Evolutionary conservation across 768 basidiomycete species (phyloP).

Genomic region (Multifurca ochricompacta): DNA sequence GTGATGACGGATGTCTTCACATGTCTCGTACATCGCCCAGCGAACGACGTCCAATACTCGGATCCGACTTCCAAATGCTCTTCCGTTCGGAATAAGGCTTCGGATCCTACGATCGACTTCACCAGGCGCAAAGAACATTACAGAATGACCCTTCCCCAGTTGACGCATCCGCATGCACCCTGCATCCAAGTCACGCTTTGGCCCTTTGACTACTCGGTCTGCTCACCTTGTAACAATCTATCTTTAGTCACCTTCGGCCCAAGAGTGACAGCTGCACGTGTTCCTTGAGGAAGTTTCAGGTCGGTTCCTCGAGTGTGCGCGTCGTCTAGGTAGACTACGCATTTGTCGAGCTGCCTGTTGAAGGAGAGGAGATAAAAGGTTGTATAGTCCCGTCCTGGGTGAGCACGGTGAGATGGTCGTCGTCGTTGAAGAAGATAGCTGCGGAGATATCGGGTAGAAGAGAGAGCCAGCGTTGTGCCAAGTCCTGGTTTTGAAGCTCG

Average conservation of each 20-base stretch:
- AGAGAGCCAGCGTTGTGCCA: constrained; percentile 36
- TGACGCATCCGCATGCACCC: constrained; percentile 9
- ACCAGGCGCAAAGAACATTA: constrained; percentile 3
- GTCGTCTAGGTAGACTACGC: constrained; percentile 45
- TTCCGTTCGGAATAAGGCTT: not conserved
- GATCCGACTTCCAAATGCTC: not conserved
- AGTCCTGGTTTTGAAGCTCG: constrained; percentile 36
- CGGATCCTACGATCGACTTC: constrained; percentile 5
- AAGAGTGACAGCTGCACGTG: constrained; percentile 39
- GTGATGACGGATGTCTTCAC: not conserved
- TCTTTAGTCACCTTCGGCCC: constrained; percentile 48
- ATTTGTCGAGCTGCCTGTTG: constrained; percentile 30
- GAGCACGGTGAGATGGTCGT: constrained; percentile 30
- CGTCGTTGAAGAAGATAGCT: constrained; percentile 32
- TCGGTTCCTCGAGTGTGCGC: constrained; percentile 47
- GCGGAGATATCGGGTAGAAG: constrained; percentile 27
- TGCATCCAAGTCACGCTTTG: not conserved
- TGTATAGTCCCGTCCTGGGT: constrained; percentile 31
- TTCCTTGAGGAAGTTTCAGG: constrained; percentile 36
- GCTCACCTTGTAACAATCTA: constrained; percentile 39
- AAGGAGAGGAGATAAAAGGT: constrained; percentile 33
- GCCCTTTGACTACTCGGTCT: not conserved
- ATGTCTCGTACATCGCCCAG: constrained; percentile 9
- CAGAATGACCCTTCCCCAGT: constrained; percentile 2
- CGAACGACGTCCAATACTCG: not conserved